A percentile compares a stretch with the other conserved stretches of the same genome.
phyloP scores from a whole-genome alignment of 441 rosid species.

The Macaranga tanarius region DNA sequence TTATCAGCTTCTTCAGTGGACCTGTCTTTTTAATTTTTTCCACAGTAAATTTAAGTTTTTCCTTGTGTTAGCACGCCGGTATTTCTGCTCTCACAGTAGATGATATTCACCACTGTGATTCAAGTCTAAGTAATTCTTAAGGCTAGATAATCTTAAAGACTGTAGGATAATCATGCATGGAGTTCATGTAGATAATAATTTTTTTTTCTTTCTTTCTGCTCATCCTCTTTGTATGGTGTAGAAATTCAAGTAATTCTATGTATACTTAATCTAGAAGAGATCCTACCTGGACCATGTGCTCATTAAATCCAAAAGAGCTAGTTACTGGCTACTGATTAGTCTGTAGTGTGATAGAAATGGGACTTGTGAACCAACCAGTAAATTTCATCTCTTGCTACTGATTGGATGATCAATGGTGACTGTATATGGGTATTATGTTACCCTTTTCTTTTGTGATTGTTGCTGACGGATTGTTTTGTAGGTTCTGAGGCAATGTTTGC shows the following conservation, averaged over 20 bases:
- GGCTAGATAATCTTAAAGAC: neutral
- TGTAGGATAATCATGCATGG: neutral
- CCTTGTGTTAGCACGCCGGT: neutral
- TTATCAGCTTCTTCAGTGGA: neutral
- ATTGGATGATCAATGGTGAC: neutral
- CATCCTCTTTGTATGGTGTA: neutral
- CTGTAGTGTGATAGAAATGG: neutral
- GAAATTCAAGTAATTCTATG: neutral
- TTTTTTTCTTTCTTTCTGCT: neutral
- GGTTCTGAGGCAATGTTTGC: slow-evolving; percentile 99
- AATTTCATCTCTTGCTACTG: neutral
- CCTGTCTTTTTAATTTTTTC: neutral
- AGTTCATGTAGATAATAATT: no score
- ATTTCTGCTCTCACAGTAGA: neutral
- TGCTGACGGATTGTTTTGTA: slow-evolving; percentile 28
- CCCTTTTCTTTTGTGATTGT: neutral
- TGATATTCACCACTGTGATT: neutral
- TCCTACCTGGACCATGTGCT: neutral
- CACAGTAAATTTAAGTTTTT: neutral
- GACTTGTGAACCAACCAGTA: neutral
- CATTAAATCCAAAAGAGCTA: neutral
- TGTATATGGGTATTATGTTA: slow-evolving; percentile 1
- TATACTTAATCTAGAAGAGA: neutral
- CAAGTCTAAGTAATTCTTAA: neutral
- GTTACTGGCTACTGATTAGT: neutral